Conservation (phyloP, 768 basidiomycete genomes). For the Suillus luteus region DNA sequence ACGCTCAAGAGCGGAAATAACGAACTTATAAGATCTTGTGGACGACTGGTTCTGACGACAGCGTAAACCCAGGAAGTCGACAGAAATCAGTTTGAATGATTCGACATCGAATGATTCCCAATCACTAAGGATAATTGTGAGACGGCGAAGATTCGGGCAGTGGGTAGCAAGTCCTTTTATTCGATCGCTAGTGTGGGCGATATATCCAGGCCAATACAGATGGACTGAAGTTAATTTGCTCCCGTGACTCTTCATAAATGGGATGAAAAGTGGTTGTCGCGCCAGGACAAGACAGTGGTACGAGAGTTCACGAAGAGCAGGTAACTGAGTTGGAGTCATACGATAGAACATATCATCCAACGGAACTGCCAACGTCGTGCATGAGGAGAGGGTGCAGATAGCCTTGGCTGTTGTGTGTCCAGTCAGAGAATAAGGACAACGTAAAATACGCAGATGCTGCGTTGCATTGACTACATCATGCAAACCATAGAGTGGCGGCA, state of each 20-base stretch:
- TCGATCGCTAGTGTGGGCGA: too few relatives aligned
- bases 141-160: conserved; percentile 23
- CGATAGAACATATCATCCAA: not conserved
- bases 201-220: not conserved
- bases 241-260: conserved; percentile 16
- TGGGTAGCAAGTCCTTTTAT: not conserved
- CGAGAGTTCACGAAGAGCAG: conserved; percentile 13
- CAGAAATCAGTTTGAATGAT: conserved; percentile 13
- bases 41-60: not conserved
- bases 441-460: conserved; percentile 17
- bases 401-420: conserved; percentile 12
- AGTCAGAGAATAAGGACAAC: not conserved
- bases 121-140: conserved; percentile 18
- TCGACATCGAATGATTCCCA: not conserved
- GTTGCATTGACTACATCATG: conserved; percentile 15
- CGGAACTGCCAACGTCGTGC: conserved; percentile 9
- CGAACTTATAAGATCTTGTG: not conserved
- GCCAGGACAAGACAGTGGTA: not conserved
- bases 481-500: not conserved
- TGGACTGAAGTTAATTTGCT: conserved; percentile 15
- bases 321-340: conserved; percentile 18
- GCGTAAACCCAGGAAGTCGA: conserved; percentile 23
- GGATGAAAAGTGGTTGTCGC: not conserved
- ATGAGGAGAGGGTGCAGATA: conserved; percentile 13
- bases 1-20: conserved; percentile 19